A percentile compares a stretch with the other conserved stretches of the same genome.
Conservation (phyloP, 805 yeast species). For the Yarrowia bubula region DNA sequence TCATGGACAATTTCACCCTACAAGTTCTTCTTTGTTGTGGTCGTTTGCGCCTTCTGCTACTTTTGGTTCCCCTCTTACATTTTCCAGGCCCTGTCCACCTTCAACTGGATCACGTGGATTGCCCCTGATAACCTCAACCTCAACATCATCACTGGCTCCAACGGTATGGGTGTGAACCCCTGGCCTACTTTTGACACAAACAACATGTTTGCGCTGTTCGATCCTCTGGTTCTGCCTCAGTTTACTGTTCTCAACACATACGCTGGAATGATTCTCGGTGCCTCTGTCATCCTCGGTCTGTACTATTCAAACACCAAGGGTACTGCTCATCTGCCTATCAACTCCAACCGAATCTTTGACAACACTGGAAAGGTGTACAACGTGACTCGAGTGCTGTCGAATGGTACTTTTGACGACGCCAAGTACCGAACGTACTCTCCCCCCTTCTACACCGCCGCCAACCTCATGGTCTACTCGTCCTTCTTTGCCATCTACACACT, state of each 20-base stretch:
- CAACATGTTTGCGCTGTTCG: constrained; percentile 34
- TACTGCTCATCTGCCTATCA: constrained; percentile 60
- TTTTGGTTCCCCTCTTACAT: constrained; percentile 70
- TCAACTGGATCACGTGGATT: constrained; percentile 65
- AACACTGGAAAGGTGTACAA: constrained; percentile 52
- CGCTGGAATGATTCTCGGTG: constrained; percentile 48
- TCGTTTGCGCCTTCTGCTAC: constrained; percentile 50
- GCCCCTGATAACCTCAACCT: constrained; percentile 53
- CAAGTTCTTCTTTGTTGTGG: constrained; percentile 48
- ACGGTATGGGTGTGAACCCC: constrained; percentile 53
- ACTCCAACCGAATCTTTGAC: constrained; percentile 52
- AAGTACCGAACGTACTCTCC: constrained; percentile 62
- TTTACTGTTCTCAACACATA: constrained; percentile 40
- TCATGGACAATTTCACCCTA: constrained; percentile 63
- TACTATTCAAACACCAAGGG: constrained; percentile 58
- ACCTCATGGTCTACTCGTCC: constrained; percentile 49
- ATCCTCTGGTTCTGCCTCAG: constrained; percentile 48
- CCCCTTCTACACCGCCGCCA: constrained; percentile 61
- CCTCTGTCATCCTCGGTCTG: constrained; percentile 49
- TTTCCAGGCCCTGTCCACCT: constrained; percentile 59
- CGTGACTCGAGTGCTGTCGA: constrained; percentile 45
- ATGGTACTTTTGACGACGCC: constrained; percentile 42
- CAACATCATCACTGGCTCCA: constrained; percentile 64
- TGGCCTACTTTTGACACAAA: constrained; percentile 49
- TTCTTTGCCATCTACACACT: constrained; percentile 57